Evolutionary conservation across 2,329 filamentous ascomycete species (phyloP), one percentile per base, ranked within the genome.

Genomic region (Claviceps quebecensis): DNA sequence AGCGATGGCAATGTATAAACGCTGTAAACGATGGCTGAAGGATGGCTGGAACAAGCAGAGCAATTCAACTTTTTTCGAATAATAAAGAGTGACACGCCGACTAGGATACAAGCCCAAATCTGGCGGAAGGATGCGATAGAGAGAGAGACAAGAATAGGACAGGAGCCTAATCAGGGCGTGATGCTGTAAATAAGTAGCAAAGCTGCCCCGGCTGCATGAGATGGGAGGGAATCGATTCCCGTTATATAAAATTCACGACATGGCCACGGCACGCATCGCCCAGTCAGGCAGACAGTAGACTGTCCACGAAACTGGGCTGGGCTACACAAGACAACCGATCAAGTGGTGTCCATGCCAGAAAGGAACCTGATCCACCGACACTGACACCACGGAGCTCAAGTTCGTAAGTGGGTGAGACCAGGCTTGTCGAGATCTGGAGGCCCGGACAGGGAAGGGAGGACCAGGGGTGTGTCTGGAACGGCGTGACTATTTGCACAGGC

Each of bases 11-110:
- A 34, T 34, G 29, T 34, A 34, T 34, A 11, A 34, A 11, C 29
- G 9, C 9, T 34, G 29, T 11, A 34, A 34, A 34, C 29, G 29
- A 34, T 4, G 29, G 26, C 39, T 22, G n/a, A 44, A 39, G 19
- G 23, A 38, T 19, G 17, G 17, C 40, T 43, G 19, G 6, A 17
- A 16, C 41, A 5, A 23, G 22, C 11, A 13, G 44, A 34, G 44
- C 26, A n/a, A 29, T 29, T 45, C 4, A 23, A 43, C 8, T 23
- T 43, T 45, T 19, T 26, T 13, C 5, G 23, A n/a, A 44, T 26
- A 14, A 11, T 52, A 53, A 47, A 26, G 50, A 54, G 40, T 52
- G 52, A 44, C 49, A 54, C 46, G 52, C 49, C 50, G 34, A 52
- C 47, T 40, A 14, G 8, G 4, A 17, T 40, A 46, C 19, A 11